Evolutionary conservation across 805 yeast genomes (phyloP).

Genomic region (Ogataea neopini): DNA sequence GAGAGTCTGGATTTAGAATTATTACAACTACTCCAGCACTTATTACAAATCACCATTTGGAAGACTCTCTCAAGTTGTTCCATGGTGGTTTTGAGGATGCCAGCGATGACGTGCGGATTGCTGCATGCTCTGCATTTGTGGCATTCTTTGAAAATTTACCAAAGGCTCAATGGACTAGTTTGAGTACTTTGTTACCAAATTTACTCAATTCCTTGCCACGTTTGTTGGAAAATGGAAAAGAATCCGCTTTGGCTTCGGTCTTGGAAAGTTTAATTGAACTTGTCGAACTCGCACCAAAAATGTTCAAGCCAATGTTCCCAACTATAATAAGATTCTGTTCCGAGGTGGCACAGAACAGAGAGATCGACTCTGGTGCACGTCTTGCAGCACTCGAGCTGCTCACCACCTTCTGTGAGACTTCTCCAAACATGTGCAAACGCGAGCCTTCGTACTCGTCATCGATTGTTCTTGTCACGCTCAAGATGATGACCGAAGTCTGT

Average conservation of each 20-base stretch:
- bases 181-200: constrained; percentile 80
- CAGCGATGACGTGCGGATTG: constrained; percentile 81
- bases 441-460: constrained; percentile 70
- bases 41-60: constrained; percentile 47
- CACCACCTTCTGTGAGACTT: constrained; percentile 87
- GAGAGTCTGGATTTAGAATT: constrained; percentile 91
- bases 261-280: constrained; percentile 86
- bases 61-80: constrained; percentile 65
- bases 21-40: constrained; percentile 81
- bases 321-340: constrained; percentile 85
- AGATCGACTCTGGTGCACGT: constrained; percentile 76
- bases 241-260: constrained; percentile 80
- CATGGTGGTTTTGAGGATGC: constrained; percentile 78
- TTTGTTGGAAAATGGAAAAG: constrained; percentile 75
- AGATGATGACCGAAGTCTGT: constrained; percentile 92
- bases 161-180: constrained; percentile 70
- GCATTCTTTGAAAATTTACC: constrained; percentile 84
- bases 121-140: constrained; percentile 90
- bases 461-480: constrained; percentile 70
- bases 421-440: constrained; percentile 92
- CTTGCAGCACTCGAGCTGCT: constrained; percentile 85
- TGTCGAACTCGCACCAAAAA: constrained; percentile 90
- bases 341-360: constrained; percentile 78
- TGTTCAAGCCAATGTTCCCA: constrained; percentile 88
- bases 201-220: constrained; percentile 85